These are phyloP conservation scores for Calycina herbarum DNA, from an alignment of 2,329 filamentous ascomycete genomes.

Conservation along the genomic window DNA sequence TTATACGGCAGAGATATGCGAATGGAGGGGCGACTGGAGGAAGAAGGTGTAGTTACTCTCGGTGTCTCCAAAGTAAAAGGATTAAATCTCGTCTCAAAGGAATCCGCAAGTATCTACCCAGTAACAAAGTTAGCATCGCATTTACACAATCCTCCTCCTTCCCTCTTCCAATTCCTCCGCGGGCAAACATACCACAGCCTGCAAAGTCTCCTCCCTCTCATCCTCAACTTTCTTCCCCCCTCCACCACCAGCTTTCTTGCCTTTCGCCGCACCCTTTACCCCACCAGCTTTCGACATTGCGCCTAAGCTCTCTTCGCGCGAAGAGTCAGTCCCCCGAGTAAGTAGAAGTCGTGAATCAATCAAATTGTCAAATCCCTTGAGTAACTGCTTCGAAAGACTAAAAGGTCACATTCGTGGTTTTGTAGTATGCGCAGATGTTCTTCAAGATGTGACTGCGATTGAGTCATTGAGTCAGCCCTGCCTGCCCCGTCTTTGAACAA, in stretches of 20 bases:
- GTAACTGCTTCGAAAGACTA: too few species aligned
- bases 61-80: slow-evolving; percentile 89
- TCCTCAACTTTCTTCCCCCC: slow-evolving; percentile 37
- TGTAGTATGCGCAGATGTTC: too few species aligned
- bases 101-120: slow-evolving; percentile 80
- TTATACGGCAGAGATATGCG: neutral
- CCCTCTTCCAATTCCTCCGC: neutral
- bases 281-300: slow-evolving; percentile 5
- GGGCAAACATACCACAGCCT: slow-evolving; percentile 37
- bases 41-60: slow-evolving; percentile 59
- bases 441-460: too few species aligned
- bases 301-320: too few species aligned
- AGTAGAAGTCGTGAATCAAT: too few species aligned
- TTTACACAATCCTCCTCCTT: neutral
- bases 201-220: slow-evolving; percentile 39
- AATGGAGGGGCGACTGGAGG: neutral
- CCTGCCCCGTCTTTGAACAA: too few species aligned
- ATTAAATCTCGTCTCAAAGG: slow-evolving; percentile 87
- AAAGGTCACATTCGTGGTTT: too few species aligned
- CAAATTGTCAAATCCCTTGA: too few species aligned
- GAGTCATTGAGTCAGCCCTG: too few species aligned
- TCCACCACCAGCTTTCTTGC: slow-evolving; percentile 27
- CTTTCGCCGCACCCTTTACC: slow-evolving; percentile 13
- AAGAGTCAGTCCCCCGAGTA: too few species aligned
- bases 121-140: slow-evolving; percentile 20